These are phyloP conservation scores for Fusarium sp. DNA, from an alignment of 2,329 filamentous ascomycete species.

Conservation along the genomic window DNA sequence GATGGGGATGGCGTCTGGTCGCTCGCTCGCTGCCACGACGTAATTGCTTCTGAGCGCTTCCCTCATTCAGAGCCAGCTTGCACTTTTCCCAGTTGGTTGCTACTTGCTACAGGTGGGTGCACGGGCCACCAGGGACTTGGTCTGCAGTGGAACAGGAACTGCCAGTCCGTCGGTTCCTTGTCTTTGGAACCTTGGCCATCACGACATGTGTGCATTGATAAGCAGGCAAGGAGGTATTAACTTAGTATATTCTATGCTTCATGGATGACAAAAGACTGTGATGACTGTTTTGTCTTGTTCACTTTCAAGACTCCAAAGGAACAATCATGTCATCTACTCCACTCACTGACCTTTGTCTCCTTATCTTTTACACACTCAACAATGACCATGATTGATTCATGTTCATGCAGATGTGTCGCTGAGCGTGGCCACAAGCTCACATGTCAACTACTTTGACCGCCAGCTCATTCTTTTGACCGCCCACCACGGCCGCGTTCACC, in stretches of 20 bases:
- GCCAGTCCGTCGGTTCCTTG: constrained; percentile 7
- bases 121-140: constrained; percentile 31
- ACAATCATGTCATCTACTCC: background rate
- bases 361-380: background rate
- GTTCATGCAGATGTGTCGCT: background rate
- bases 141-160: constrained; percentile 13
- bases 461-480: background rate
- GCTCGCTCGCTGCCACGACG: constrained; percentile 22
- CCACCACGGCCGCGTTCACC: constrained; percentile 1
- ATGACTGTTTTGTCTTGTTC: background rate
- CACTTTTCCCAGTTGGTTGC: constrained; percentile 32
- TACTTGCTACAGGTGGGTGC: constrained; percentile 26
- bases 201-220: constrained; percentile 21
- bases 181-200: constrained; percentile 12
- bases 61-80: constrained; percentile 6
- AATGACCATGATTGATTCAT: background rate
- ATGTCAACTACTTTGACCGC: constrained; percentile 5
- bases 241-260: background rate
- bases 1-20: constrained; percentile 22
- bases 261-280: background rate
- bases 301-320: background rate
- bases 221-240: constrained; percentile 17
- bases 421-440: background rate
- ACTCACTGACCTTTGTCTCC: background rate
- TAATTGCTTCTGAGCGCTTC: constrained; percentile 33